phyloP scores from a whole-genome alignment of 2,329 filamentous ascomycete genomes.

The Byssothecium circinans region DNA sequence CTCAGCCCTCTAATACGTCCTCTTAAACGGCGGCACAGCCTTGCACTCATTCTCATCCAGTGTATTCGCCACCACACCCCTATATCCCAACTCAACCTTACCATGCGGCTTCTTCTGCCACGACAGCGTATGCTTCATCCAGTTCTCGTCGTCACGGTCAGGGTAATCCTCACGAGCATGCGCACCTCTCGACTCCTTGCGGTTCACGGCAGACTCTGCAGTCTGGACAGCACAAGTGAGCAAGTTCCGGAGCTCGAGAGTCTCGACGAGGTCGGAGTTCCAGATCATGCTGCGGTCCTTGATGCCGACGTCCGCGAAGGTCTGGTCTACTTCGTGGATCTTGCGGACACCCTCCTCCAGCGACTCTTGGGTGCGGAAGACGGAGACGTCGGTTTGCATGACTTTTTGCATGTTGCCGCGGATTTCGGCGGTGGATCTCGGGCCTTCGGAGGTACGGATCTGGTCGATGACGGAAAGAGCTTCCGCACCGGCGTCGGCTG shows the following conservation, averaged over 20 bases:
- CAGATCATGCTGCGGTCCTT: constrained; percentile 99
- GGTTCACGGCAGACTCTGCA: constrained; percentile 82
- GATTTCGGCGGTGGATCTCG: constrained; percentile 86
- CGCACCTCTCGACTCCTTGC: constrained; percentile 95
- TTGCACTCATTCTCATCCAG: constrained; percentile 96
- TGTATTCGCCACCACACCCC: constrained; percentile 77
- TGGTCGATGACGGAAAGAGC: constrained; percentile 85
- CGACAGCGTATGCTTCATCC: constrained; percentile 99
- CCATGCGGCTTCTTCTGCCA: constrained; percentile 94
- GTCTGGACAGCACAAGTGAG: constrained; percentile 98
- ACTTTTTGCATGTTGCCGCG: constrained; percentile 93
- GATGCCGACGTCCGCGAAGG: constrained; percentile 82
- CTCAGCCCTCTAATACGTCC: constrained; percentile 67
- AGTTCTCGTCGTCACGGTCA: constrained; percentile 90
- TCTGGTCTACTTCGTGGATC: constrained; percentile 80
- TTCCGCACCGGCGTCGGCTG: constrained; percentile 84
- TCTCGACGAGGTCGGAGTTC: constrained; percentile 97
- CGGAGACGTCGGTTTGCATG: constrained; percentile 96
- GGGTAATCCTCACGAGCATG: constrained; percentile 97
- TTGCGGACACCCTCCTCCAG: constrained; percentile 90
- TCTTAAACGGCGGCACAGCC: constrained; percentile 94
- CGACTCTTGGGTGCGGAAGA: constrained; percentile 92
- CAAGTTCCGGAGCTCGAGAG: constrained; percentile 90
- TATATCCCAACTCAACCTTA: constrained; percentile 83
- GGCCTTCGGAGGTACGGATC: constrained; percentile 78